Base-by-base conservation (phyloP, 495 filamentous ascomycete species). In the Penicillium waksmanii region DNA sequence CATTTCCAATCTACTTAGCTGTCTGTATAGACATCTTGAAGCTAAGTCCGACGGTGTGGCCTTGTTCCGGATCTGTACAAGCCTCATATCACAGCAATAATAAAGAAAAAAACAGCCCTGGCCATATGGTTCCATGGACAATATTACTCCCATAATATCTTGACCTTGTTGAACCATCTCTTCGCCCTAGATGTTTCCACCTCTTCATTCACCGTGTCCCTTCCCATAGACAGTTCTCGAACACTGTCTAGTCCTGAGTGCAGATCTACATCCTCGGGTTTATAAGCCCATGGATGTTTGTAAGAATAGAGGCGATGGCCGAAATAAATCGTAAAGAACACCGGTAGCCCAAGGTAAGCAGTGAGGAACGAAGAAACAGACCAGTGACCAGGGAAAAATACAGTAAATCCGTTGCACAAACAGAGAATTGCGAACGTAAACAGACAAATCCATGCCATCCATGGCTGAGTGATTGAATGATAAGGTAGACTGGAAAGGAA, bases 351-450 rank as follows among this genome's bases (percentile, higher is more conserved):
- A 54, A 86, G 77, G 59, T 86, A 87, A 0, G 82, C 69, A 7
- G 83, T 80, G 5, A 87, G 57, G 61, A 87, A 87, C 25, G 48
- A 64, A 36, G 60, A 62, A 12, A 61, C 67, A 12, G 63, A 60
- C 69, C 74, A 85, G 3, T 77, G 65, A 2, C 72, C 69, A 0
- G 81, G 77, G 60, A 81, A 82, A 60, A 86, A 86, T 42, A 85
- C 83, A 42, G 73, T 72, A 61, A 85, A 87, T 13, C 84, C 84
- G 59, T 84, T 87, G 58, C 84, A 70, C 13, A 85, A 62, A n/a
- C 67, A 69, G 23, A 86, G 65, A 34, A 84, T 17, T 8, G 42
- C 15, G 12, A 62, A 58, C 2, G 57, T 18, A 23, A 44, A n/a
- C 11, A 17, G 6, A 7, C 15, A 10, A 44, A 44, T 0, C 11